Conservation (phyloP, 345 rosid species). For the Gossypium turneri region DNA sequence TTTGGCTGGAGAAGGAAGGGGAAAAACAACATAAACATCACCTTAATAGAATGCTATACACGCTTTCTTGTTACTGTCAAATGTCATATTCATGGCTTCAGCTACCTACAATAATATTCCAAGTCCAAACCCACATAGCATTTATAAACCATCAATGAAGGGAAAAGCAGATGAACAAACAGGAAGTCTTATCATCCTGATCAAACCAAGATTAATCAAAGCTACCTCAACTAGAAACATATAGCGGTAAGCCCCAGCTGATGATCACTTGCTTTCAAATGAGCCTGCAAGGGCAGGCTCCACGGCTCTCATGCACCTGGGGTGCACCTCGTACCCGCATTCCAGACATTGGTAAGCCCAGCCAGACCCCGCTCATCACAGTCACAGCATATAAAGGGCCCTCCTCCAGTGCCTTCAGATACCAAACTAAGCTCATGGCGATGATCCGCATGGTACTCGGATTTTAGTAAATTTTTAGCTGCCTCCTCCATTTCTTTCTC, state of each 20-base stretch:
- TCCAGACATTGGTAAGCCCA: conserved; percentile 65
- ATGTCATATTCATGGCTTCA: background rate
- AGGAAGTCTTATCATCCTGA: background rate
- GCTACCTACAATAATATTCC: background rate
- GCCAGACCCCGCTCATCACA: conserved; percentile 56
- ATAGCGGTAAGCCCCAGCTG: background rate
- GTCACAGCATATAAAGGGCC: conserved; percentile 56
- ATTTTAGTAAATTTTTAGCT: conserved; percentile 38
- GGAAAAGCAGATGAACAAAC: background rate
- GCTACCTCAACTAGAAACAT: conserved; percentile 5
- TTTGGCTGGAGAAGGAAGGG: too few relatives aligned
- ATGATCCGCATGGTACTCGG: conserved; percentile 44
- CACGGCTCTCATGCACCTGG: conserved; percentile 43
- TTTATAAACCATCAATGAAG: background rate
- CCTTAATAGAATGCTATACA: too few relatives aligned
- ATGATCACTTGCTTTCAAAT: background rate
- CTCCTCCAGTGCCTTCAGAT: conserved; percentile 52
- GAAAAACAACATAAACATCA: too few relatives aligned
- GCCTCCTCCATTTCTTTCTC: conserved; percentile 49
- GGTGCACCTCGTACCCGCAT: conserved; percentile 64
- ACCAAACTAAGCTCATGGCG: conserved; percentile 52
- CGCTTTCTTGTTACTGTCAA: background rate
- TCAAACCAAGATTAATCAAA: background rate
- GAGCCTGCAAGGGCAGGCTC: conserved; percentile 8
- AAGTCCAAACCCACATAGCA: background rate